phyloP scores from a whole-genome alignment of 352 stramenopile species.

The Vaucheria bursata region DNA sequence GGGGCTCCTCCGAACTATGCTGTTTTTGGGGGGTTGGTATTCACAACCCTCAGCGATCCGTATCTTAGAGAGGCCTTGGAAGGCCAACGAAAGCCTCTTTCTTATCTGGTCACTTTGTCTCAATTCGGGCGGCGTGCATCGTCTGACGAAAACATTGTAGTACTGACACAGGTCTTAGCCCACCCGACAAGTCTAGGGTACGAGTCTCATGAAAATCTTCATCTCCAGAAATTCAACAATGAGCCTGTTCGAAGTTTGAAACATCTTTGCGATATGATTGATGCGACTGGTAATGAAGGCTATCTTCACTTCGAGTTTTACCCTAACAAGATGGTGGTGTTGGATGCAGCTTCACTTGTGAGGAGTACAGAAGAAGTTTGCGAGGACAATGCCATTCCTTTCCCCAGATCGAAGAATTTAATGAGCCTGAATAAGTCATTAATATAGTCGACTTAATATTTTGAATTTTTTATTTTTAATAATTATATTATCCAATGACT shows the following conservation, averaged over 20 bases:
- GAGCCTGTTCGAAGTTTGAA: slow-evolving; percentile 22
- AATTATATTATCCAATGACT: too few relatives aligned
- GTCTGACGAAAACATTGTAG: slow-evolving; percentile 30
- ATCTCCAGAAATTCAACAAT: slow-evolving; percentile 40
- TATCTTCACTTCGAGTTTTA: slow-evolving; percentile 42
- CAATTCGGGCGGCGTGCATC: slow-evolving; percentile 9
- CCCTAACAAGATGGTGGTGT: slow-evolving; percentile 31
- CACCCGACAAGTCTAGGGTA: slow-evolving; percentile 38
- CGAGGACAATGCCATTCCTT: slow-evolving; percentile 40
- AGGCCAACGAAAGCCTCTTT: neutral
- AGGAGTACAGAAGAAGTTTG: slow-evolving; percentile 24
- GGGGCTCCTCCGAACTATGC: slow-evolving; percentile 51
- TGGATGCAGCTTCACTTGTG: slow-evolving; percentile 16
- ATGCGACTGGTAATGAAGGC: neutral
- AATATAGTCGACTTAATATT: too few relatives aligned
- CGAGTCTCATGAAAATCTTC: slow-evolving; percentile 34
- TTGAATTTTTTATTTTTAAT: too few relatives aligned
- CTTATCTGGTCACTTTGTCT: slow-evolving; percentile 27
- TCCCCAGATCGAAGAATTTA: neutral
- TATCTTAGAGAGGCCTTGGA: slow-evolving; percentile 47
- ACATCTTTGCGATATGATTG: slow-evolving; percentile 22
- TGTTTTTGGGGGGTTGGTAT: slow-evolving; percentile 56
- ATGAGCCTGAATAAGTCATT: too few relatives aligned
- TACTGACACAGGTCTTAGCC: slow-evolving; percentile 43
- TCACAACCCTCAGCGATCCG: slow-evolving; percentile 53